Conservation (phyloP, 2,329 filamentous ascomycete genomes). For the Diaporthe ampelina region DNA sequence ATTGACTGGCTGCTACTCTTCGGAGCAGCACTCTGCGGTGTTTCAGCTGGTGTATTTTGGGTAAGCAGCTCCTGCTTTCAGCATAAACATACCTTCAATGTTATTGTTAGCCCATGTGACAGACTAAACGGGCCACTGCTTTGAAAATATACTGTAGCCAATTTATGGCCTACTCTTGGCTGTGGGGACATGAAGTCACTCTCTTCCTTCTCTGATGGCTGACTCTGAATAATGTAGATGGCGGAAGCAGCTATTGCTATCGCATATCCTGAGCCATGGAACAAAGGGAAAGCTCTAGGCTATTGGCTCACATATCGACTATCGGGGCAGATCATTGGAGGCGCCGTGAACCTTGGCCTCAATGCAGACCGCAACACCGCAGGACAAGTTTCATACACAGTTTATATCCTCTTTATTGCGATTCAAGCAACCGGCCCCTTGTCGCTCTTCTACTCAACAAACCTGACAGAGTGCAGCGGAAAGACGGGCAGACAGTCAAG, state of each 20-base stretch:
- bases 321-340: constrained; percentile 70
- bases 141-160: no score
- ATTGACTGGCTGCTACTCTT: constrained; percentile 78
- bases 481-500: constrained; percentile 73
- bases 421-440: constrained; percentile 75
- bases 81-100: no score
- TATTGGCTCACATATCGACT: constrained; percentile 74
- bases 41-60: constrained; percentile 80
- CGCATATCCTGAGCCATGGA: constrained; percentile 78
- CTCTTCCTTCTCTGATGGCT: no score
- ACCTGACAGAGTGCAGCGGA: constrained; percentile 73
- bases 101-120: no score
- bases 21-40: constrained; percentile 77
- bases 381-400: constrained; percentile 77
- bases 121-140: no score
- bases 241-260: constrained; percentile 81
- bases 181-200: no score
- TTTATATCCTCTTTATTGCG: constrained; percentile 79
- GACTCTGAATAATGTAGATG: constrained; percentile 57
- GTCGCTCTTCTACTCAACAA: constrained; percentile 73
- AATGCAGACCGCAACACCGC: constrained; percentile 70
- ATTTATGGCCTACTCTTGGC: no score
- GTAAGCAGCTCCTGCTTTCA: no score
- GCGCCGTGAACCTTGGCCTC: constrained; percentile 78
- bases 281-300: constrained; percentile 74